Evolutionary conservation across 768 basidiomycete species (phyloP), one percentile per base, ranked within the genome.

Genomic region (Amylocystis lapponica): DNA sequence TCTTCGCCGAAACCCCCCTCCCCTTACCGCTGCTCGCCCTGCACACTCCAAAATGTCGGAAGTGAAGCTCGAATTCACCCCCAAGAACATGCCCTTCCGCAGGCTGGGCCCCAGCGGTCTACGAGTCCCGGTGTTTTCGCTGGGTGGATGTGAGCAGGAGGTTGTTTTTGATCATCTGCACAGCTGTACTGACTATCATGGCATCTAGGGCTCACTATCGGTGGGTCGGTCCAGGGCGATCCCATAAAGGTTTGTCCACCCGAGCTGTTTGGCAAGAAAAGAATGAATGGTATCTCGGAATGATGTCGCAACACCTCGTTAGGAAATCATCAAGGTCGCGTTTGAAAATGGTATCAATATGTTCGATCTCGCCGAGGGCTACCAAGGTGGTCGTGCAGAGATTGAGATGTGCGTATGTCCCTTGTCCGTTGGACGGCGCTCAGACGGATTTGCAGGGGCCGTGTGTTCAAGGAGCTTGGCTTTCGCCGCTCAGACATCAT

Each of bases 271-370:
- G n/a, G n/a, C n/a, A n/a, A n/a, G n/a, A n/a, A n/a, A n/a, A 10
- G 32, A n/a, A 21, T 5, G 2, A 27, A 32, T 22, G 13, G 23
- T 34, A 10, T 39, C 19, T 6, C 16, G n/a, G n/a, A 9, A 36
- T 36, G 12, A 17, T 42, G 6, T 19, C 12, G 34, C 23, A 13
- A 39, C 25, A 32, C 31, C 19, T 10, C 27, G 35, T 23, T 51
- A 81, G 77, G 88, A 90, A 21, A 82, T 88, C 54, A 81, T 90
- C 62, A 80, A 83, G 59, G 70, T 72, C 7, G 86, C 84, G 1
- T 87, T 82, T 51, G 84, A 90, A 43, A 69, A 73, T 55, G 84
- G 85, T 1, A 80, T 86, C 63, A 86, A 84, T 59, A 77, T 81
- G 55, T 79, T 85, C 54, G 81, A 86, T 52, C 79, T 74, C 14